Evolutionary conservation across 2,329 filamentous ascomycete genomes (phyloP).

Genomic region (Xylariaceae sp.): DNA sequence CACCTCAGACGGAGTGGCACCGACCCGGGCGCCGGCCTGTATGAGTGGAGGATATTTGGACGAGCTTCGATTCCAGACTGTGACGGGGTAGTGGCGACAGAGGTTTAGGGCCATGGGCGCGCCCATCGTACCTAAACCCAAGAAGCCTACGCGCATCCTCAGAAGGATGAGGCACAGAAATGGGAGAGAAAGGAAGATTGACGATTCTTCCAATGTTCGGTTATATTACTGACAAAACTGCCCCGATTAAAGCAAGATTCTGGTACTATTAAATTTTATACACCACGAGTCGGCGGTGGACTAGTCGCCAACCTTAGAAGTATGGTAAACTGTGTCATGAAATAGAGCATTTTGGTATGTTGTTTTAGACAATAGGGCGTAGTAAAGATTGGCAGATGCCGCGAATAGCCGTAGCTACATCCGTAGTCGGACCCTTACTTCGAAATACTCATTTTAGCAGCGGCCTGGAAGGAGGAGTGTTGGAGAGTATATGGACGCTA

Average conservation of each 20-base stretch:
- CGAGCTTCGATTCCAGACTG: constrained; percentile 41
- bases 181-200: neutral
- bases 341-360: neutral
- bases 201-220: neutral
- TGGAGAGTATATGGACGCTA: too few relatives aligned
- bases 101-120: constrained; percentile 44
- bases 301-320: neutral
- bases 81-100: constrained; percentile 33
- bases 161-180: neutral
- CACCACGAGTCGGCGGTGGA: too few relatives aligned
- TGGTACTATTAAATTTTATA: neutral
- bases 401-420: constrained; percentile 7
- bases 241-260: neutral
- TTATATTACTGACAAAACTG: neutral
- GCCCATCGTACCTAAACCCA: constrained; percentile 43
- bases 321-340: too few relatives aligned
- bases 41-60: constrained; percentile 36
- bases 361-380: constrained; percentile 9
- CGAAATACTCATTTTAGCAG: too few relatives aligned
- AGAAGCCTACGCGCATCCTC: constrained; percentile 37
- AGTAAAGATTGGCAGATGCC: constrained; percentile 4
- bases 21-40: constrained; percentile 32
- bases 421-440: constrained; percentile 10
- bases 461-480: too few relatives aligned
- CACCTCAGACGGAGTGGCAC: constrained; percentile 35